Evolutionary conservation across 192 early-diverging fungal species (phyloP).

Genomic region (Piromyces sp.): DNA sequence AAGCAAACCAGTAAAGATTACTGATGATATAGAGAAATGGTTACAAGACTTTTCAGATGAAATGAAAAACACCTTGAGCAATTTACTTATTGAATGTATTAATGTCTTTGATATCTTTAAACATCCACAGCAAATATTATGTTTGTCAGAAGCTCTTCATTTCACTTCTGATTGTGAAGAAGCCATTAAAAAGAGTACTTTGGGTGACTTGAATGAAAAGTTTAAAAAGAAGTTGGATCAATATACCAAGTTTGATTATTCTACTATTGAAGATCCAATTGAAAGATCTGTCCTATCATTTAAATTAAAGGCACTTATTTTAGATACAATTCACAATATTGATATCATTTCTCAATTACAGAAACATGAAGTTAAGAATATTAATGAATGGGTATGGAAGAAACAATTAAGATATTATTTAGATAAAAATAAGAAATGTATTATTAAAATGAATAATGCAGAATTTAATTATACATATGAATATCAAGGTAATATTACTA

Average conservation of each 20-base stretch:
- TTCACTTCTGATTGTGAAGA: conserved; percentile 28
- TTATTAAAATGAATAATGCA: conserved; percentile 28
- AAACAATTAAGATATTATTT: conserved; percentile 30
- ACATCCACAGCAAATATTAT: conserved; percentile 27
- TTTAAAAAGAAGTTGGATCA: conserved; percentile 22
- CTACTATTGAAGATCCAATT: conserved; percentile 15
- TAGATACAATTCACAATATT: conserved; percentile 41
- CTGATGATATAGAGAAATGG: conserved; percentile 30
- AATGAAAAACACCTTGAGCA: conserved; percentile 24
- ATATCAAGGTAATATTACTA: conserved; percentile 38
- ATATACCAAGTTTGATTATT: conserved; percentile 24
- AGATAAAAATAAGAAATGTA: conserved; percentile 14
- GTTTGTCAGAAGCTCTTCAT: conserved; percentile 22
- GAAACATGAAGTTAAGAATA: conserved; percentile 8
- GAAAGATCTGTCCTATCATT: conserved; percentile 21
- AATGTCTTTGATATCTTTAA: conserved; percentile 21
- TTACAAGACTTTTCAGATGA: conserved; percentile 27
- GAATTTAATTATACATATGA: conserved; percentile 37
- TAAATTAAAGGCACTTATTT: conserved; percentile 31
- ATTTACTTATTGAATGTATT: conserved; percentile 19
- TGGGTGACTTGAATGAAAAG: conserved; percentile 9
- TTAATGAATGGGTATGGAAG: conserved; percentile 30
- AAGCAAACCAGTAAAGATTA: conserved; percentile 20
- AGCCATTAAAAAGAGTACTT: conserved; percentile 14
- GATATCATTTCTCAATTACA: conserved; percentile 29